phyloP scores from a whole-genome alignment of 78 protist genomes.

The Cyanophora paradoxa region DNA sequence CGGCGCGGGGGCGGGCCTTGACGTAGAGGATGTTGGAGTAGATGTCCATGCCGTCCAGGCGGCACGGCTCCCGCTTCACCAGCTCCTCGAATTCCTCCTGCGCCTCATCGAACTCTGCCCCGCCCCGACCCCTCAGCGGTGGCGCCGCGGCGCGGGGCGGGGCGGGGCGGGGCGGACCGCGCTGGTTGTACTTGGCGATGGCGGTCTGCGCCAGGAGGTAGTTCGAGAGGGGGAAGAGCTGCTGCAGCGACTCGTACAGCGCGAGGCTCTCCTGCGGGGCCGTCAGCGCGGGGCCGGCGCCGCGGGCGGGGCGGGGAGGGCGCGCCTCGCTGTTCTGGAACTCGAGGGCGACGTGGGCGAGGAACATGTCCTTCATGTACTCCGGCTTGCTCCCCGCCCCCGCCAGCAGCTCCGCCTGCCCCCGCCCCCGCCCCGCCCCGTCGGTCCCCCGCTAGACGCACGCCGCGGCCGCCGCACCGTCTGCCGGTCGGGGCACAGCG shows the following conservation, averaged over 20 bases:
- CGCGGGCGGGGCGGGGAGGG: too few species aligned
- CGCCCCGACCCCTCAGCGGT: too few species aligned
- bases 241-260: slow-evolving; percentile 35
- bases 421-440: too few species aligned
- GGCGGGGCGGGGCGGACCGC: neutral
- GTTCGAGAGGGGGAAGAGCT: slow-evolving; percentile 28
- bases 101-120: slow-evolving; percentile 50
- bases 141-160: slow-evolving; percentile 19
- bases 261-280: too few species aligned
- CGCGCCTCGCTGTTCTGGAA: slow-evolving; percentile 12
- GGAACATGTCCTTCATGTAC: slow-evolving; percentile 33
- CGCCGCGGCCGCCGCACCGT: too few species aligned
- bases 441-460: too few species aligned
- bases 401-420: too few species aligned
- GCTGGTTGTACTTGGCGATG: slow-evolving; percentile 52
- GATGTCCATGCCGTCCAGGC: slow-evolving; percentile 74
- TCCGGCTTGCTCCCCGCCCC: too few species aligned
- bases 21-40: slow-evolving; percentile 88
- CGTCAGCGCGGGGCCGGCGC: too few species aligned
- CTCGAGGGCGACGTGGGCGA: slow-evolving; percentile 46
- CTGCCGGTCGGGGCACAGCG: neutral
- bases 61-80: slow-evolving; percentile 42
- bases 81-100: neutral
- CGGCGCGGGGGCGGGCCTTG: slow-evolving; percentile 33
- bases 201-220: slow-evolving; percentile 63